Base-by-base conservation (phyloP, 2,329 filamentous ascomycete genomes). In the Cladosporium cucumerinum region DNA sequence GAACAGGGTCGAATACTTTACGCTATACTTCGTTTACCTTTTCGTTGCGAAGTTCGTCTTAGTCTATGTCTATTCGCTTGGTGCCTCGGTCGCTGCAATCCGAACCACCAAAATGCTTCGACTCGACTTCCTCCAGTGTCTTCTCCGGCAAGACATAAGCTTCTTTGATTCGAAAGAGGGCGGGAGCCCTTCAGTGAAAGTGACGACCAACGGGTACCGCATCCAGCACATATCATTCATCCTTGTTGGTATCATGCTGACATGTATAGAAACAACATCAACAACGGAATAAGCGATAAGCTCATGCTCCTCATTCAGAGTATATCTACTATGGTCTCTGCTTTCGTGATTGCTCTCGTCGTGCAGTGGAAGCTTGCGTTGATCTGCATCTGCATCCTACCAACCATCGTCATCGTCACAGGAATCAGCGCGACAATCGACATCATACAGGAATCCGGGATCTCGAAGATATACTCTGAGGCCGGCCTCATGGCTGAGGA, bases 21-120 rank as follows among this genome's bases (percentile, higher is more conserved):
- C 85, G 1, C 78, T 93, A 0, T 91, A 88, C 75, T 87, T 92
- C 71, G 84, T 92, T 63, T 86, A 86, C 63, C 79, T 93, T 7
- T 93, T 92, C 74, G 76, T 92, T 48, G 89, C 79, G 16, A 86
- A 88, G 57, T 87, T 90, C 69, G 72, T 78, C 21, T 78, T 90
- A 48, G 85, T 84, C 66, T 92, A 91, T 67, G 78, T 88, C 66
- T 66, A 43, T 67, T 71, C 67, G 21, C 70, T 79, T 2, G 71
- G 71, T 34, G 71, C 85, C 23, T 85, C 82, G 2, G 81, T 85
- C 46, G 78, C 82, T 4, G 82, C 83, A 2, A 81, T 82, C 61
- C 78, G 83, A 11, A 82, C 83, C 3, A 83, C 83, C 2, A 80
- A 82, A 64, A 81, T 75, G 43, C 70, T 78, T 57, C 75, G 90